Evolutionary conservation across 2,329 filamentous ascomycete species (phyloP).

Genomic region (Colletotrichum coccodes): DNA sequence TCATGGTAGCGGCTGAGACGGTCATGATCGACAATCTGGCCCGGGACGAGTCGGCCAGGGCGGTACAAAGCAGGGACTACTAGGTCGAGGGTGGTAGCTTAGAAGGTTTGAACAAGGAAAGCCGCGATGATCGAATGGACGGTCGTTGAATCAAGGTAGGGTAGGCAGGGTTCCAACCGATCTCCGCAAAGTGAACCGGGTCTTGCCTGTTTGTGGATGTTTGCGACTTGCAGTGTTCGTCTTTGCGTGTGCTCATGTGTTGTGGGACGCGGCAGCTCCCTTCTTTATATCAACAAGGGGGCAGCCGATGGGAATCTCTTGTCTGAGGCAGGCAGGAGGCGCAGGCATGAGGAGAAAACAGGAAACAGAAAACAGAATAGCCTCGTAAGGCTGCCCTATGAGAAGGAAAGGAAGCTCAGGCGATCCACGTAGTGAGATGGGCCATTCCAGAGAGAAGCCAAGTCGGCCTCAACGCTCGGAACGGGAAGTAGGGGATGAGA

Average conservation of each 20-base stretch:
- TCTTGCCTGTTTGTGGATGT: not conserved
- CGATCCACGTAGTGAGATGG: not conserved
- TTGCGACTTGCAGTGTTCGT: not conserved
- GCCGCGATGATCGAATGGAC: too few species aligned
- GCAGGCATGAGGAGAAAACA: conserved; percentile 1
- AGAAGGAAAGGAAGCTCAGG: not conserved
- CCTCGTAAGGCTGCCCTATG: conserved; percentile 21
- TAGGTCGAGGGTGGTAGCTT: not conserved
- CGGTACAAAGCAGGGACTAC: not conserved
- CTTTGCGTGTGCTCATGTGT: not conserved
- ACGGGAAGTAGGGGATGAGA: not conserved
- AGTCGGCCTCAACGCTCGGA: not conserved
- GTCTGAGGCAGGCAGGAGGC: not conserved
- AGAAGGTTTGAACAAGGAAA: not conserved
- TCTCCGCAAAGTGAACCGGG: not conserved
- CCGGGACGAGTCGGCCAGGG: not conserved
- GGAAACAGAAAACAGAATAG: conserved; percentile 3
- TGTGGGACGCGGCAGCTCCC: conserved; percentile 10
- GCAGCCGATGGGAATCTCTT: not conserved
- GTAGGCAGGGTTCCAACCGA: not conserved
- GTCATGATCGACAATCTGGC: not conserved
- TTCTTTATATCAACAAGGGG: conserved; percentile 24
- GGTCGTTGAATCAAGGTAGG: not conserved
- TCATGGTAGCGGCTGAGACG: not conserved
- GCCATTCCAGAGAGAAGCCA: not conserved